These are phyloP conservation scores for Tubosaeta brunneosetosa DNA, from an alignment of 768 basidiomycete species.

Conservation along the genomic window DNA sequence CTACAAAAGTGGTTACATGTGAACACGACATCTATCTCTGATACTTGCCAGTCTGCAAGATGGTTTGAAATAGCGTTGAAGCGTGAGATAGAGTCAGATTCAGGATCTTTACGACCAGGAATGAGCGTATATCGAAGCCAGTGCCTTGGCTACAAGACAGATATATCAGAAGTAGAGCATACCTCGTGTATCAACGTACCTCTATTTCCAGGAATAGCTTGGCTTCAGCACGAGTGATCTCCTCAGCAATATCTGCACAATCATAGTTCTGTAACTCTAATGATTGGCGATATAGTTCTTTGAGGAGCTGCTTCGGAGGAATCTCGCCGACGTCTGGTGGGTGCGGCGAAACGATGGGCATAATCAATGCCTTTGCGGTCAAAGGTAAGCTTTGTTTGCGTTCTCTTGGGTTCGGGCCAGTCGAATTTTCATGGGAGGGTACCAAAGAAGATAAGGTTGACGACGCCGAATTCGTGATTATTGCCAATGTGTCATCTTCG, in stretches of 20 bases:
- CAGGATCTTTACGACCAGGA: constrained; percentile 59
- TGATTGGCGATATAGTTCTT: constrained; percentile 56
- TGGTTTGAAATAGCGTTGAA: constrained; percentile 80
- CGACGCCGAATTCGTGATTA: constrained; percentile 32
- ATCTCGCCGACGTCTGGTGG: constrained; percentile 34
- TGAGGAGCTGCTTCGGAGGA: constrained; percentile 54
- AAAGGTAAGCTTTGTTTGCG: constrained; percentile 69
- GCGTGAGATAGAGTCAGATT: constrained; percentile 63
- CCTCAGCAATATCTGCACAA: constrained; percentile 70
- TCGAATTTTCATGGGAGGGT: constrained; percentile 20
- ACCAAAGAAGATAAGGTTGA: constrained; percentile 20
- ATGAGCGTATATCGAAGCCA: constrained; percentile 79
- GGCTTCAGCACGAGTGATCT: constrained; percentile 75
- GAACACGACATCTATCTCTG: not conserved
- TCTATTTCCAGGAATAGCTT: constrained; percentile 69
- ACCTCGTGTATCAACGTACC: constrained; percentile 40
- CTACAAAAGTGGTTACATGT: constrained; percentile 37
- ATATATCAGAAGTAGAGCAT: not conserved
- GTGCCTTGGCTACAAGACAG: constrained; percentile 64
- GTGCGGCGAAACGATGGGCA: constrained; percentile 28
- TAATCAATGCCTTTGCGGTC: constrained; percentile 40
- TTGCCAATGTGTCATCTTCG: constrained; percentile 38
- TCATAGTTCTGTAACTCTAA: constrained; percentile 53
- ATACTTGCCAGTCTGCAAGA: constrained; percentile 71
- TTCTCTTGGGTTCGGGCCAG: constrained; percentile 40